phyloP scores from a whole-genome alignment of 208 protist genomes.

The Acanthamoeba divionensis region DNA sequence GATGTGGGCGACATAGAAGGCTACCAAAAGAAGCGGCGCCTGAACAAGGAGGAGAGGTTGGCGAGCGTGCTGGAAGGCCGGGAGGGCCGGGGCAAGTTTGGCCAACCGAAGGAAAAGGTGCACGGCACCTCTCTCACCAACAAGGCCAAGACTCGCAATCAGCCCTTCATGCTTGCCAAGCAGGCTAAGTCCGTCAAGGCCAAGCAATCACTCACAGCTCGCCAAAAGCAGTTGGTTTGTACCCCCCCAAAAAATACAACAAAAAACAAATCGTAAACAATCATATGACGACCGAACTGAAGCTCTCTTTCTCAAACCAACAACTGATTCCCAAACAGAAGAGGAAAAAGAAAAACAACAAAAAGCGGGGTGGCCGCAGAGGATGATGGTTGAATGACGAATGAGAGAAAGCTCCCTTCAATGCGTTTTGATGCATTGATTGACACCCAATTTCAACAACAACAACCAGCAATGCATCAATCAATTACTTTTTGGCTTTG shows the following conservation, averaged over 20 bases:
- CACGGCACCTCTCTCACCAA: not conserved
- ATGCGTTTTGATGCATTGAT: too few species aligned
- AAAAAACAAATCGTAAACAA: too few species aligned
- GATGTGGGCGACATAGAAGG: not conserved
- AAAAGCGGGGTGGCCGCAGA: not conserved
- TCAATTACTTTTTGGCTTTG: not conserved
- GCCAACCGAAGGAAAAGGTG: not conserved
- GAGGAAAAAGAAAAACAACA: not conserved
- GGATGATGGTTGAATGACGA: too few species aligned
- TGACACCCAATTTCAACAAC: too few species aligned
- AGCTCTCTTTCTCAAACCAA: too few species aligned
- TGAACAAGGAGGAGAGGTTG: conserved; percentile 5
- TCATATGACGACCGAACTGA: too few species aligned
- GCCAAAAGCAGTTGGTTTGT: not conserved
- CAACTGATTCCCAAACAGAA: not conserved
- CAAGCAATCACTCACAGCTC: conserved; percentile 32
- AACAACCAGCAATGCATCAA: not conserved
- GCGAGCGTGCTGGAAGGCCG: not conserved
- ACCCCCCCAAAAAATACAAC: too few species aligned
- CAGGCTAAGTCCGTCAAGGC: not conserved
- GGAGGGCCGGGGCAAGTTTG: conserved; percentile 56
- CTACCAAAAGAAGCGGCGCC: not conserved
- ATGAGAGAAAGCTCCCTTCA: too few species aligned
- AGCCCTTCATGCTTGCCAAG: not conserved
- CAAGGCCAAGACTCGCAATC: conserved; percentile 17